Evolutionary conservation across 2,329 filamentous ascomycete species (phyloP), one percentile per base, ranked within the genome.

Genomic region (Amauroascus niger): DNA sequence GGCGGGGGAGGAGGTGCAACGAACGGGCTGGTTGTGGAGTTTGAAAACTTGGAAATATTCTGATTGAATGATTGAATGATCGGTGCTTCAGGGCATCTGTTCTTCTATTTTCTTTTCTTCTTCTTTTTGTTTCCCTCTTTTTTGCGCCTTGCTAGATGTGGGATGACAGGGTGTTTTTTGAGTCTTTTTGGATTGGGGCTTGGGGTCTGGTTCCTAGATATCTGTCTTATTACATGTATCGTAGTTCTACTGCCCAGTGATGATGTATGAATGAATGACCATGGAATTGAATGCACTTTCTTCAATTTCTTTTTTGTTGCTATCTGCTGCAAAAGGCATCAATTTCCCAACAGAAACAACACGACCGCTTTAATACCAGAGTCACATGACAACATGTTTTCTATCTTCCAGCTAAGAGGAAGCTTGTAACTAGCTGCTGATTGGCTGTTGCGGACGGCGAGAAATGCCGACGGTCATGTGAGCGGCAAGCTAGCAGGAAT

Each of bases 41-140:
- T 76, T 64, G 74, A 76, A 60, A 74, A 75, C 61, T 56, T 76
- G 61, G 74, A 76, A 59, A 76, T 76, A 40, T 73, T 73, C 59
- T 75, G 39, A 51, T 2, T 32, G 20, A n/a, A n/a, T n/a, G n/a
- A n/a, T 6, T 18, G 28, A 1, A 6, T 40, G 5, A 4, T 16
- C n/a, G 26, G 44, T 18, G 16, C 26, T 47, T 8, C 35, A 32
- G 32, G 26, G 14, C 20, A 43, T 26, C 5, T 30, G 11, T 45
- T 33, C 24, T 24, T 32, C 5, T 24, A 14, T 28, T 14, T 32
- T 37, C 26, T 3, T 35, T 48, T 35, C 22, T 45, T n/a, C 13
- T 28, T 28, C 43, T 45, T 45, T 30, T 30, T 16, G 22, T n/a
- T n/a, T n/a, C n/a, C n/a, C n/a, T 16, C 43, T 43, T 43, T 4